Base-by-base conservation (phyloP, 2,329 filamentous ascomycete species). In the Cladosporium halotolerans region DNA sequence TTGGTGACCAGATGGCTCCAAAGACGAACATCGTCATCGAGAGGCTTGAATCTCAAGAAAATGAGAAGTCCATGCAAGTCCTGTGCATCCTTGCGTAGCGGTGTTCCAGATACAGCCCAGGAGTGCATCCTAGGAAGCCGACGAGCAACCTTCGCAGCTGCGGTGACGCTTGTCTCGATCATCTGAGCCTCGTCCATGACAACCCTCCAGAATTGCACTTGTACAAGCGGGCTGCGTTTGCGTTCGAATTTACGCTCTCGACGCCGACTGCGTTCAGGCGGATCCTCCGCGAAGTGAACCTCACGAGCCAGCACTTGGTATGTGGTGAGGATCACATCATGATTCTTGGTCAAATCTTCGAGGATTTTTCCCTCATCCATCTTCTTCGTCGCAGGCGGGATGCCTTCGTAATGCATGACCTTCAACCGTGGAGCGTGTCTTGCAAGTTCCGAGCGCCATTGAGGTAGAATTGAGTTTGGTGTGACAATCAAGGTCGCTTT, bases 21-120 rank as follows among this genome's bases (percentile, higher is more conserved):
- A 1, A 86, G 68, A 9, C 77, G 72, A 7, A 77, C 73, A 9
- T 78, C 80, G 5, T 79, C 81, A 52, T 81, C 85, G 64, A 88
- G 92, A 1, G 90, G 89, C 55, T 89, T 79, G 63, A 86, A 90
- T 14, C 80, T 79, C 8, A 97, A 77, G 61, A 99, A 97, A 0
- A 87, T 75, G 0, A 97, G 69, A 4, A 97, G 75, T 0, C 92
- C 92, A 59, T 84, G 83, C 7, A 96, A 75, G 68, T 96, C 92
- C 62, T 79, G 75, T 32, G 92, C 79, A 57, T 89, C 80, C 59
- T 89, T 88, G 59, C 88, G 86, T 36, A 97, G 79, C 0, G 93
- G 93, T 0, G 93, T 99, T 40, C 89, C 93, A 0, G 89, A 92
- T 39, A 99, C 84, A 11, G 86, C 90, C 93, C 93, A 97, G 2